Evolutionary conservation across 2,329 filamentous ascomycete species (phyloP).

Genomic region (Cylindrodendrum hubeiense): DNA sequence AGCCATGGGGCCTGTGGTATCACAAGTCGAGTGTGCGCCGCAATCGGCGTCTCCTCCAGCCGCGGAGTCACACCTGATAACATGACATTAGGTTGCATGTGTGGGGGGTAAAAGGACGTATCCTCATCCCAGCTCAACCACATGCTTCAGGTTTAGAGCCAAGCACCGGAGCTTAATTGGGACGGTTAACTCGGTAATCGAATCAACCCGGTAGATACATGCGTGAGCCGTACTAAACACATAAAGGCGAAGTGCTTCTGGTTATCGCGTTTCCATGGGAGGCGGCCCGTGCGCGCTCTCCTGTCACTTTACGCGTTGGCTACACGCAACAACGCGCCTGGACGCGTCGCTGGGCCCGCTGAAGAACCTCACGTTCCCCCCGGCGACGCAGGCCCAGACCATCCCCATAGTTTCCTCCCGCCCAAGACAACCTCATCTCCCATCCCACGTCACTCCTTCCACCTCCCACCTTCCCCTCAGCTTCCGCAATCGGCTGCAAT

Average conservation of each 20-base stretch:
- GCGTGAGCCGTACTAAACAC: neutral
- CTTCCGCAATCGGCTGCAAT: neutral
- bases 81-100: neutral
- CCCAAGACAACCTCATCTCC: slow-evolving; percentile 11
- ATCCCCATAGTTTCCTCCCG: slow-evolving; percentile 15
- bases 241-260: too few relatives aligned
- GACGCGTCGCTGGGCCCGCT: slow-evolving; percentile 25
- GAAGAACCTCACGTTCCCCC: slow-evolving; percentile 19
- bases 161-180: too few relatives aligned
- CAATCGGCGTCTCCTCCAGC: neutral
- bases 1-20: neutral
- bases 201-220: neutral
- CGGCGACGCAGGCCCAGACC: slow-evolving; percentile 23
- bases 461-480: slow-evolving; percentile 10
- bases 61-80: slow-evolving; percentile 3
- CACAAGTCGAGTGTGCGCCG: neutral
- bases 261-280: slow-evolving; percentile 1
- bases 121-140: neutral
- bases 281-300: slow-evolving; percentile 7
- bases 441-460: slow-evolving; percentile 8
- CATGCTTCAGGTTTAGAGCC: neutral
- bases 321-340: slow-evolving; percentile 13
- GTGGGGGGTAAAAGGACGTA: neutral
- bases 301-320: slow-evolving; percentile 22
- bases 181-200: neutral